These are phyloP conservation scores for Chenopodium album DNA, from an alignment of 148 eudicot species.

Conservation along the genomic window DNA sequence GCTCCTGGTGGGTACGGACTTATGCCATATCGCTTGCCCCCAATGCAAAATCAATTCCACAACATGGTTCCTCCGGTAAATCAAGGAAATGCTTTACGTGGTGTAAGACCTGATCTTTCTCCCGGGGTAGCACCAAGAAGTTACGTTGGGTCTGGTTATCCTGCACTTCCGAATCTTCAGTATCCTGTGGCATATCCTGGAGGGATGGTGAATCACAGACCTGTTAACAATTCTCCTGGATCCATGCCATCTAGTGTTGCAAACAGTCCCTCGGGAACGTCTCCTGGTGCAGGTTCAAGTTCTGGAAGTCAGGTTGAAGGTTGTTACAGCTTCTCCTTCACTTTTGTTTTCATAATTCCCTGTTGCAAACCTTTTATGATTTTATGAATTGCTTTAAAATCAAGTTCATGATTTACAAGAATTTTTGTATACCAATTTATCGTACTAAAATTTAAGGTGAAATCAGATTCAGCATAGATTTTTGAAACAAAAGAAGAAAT, in stretches of 20 bases:
- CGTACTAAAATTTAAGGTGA: background rate
- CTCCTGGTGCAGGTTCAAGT: constrained; percentile 62
- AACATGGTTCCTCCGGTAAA: constrained; percentile 46
- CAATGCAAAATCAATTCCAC: constrained; percentile 71
- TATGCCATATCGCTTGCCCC: constrained; percentile 76
- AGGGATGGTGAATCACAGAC: constrained; percentile 62
- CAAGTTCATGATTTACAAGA: background rate
- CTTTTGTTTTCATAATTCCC: background rate
- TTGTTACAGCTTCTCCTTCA: constrained; percentile 21
- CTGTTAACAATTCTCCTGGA: constrained; percentile 54
- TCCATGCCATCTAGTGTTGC: constrained; percentile 49
- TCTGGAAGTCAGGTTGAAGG: constrained; percentile 83
- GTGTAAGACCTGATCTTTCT: constrained; percentile 56
- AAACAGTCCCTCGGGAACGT: constrained; percentile 62
- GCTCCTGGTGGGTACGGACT: constrained; percentile 80
- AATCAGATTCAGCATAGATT: background rate
- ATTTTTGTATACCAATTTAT: background rate
- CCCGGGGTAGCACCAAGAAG: constrained; percentile 67
- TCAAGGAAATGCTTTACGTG: constrained; percentile 66
- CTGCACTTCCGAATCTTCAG: constrained; percentile 54
- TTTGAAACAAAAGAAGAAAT: too few relatives aligned
- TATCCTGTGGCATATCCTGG: constrained; percentile 70
- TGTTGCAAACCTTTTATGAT: background rate
- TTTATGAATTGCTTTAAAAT: background rate
- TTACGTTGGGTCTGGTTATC: constrained; percentile 65